phyloP scores from a whole-genome alignment of 148 eudicot species.

The Vaccinium vitisidaea region DNA sequence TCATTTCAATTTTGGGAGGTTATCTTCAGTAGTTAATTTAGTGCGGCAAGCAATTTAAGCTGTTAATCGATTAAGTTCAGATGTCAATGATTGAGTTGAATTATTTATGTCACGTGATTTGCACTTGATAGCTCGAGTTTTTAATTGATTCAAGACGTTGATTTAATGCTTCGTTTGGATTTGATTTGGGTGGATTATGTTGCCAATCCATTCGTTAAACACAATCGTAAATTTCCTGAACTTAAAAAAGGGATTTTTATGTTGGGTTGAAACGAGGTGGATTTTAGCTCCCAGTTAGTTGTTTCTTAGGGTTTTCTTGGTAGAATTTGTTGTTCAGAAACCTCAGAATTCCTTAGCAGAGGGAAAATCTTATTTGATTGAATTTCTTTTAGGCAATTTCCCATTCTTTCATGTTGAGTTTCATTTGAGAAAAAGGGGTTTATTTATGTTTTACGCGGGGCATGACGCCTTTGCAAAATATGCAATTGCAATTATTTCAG shows the following conservation, averaged over 20 bases:
- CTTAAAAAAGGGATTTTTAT: background rate
- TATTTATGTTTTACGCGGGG: background rate
- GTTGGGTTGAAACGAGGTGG: background rate
- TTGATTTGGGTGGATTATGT: background rate
- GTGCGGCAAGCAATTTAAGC: background rate
- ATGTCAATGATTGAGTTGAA: background rate
- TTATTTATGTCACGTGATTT: background rate
- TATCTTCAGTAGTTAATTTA: background rate
- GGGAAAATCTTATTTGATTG: background rate
- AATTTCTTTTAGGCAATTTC: background rate
- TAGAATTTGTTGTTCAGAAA: background rate
- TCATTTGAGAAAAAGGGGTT: background rate
- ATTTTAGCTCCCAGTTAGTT: constrained; percentile 1
- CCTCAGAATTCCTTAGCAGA: background rate
- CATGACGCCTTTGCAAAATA: background rate
- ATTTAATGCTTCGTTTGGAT: background rate
- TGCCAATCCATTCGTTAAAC: background rate
- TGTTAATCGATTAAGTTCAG: background rate
- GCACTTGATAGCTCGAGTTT: background rate
- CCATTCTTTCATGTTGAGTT: background rate
- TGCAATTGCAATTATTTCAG: background rate
- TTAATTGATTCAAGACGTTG: background rate
- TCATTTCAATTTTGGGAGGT: background rate
- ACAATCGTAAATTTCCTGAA: background rate
- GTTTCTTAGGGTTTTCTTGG: constrained; percentile 1